Conservation (phyloP, 2,329 filamentous ascomycete genomes). For the Dryadomyces quercus-mongolicae region DNA sequence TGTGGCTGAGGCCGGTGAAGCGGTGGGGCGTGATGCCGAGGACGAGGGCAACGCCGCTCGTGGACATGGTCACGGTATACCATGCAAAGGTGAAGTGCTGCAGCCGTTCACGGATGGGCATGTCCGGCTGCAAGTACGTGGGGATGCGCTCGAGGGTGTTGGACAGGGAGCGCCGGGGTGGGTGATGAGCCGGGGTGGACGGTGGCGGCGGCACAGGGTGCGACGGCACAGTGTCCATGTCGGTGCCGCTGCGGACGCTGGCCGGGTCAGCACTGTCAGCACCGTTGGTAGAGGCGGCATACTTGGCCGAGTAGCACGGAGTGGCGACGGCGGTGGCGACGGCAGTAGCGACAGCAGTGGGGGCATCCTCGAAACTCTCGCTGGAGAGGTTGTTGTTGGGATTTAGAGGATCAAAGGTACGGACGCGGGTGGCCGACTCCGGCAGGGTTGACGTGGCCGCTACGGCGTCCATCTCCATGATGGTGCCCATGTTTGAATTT, state of each 20-base stretch:
- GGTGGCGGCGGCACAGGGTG: not conserved
- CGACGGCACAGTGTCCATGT: not conserved
- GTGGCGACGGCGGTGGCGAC: not conserved
- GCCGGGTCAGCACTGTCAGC: not conserved
- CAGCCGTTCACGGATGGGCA: constrained; percentile 17
- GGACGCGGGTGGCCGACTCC: no score
- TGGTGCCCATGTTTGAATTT: no score
- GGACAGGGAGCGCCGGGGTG: not conserved
- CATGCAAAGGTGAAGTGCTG: constrained; percentile 22
- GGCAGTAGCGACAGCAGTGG: not conserved
- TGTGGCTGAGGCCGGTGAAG: constrained; percentile 35
- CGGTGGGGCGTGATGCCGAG: constrained; percentile 18
- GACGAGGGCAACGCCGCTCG: constrained; percentile 17
- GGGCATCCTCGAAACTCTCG: not conserved
- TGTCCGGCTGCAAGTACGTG: constrained; percentile 18
- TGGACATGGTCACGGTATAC: constrained; percentile 22
- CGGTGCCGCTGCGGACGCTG: no score
- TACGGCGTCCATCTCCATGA: no score
- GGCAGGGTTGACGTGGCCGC: no score
- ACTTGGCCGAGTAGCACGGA: not conserved
- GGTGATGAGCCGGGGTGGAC: not conserved
- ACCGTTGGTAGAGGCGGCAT: not conserved
- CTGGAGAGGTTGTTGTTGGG: not conserved
- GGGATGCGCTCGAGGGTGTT: constrained; percentile 13
- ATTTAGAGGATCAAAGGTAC: not conserved